These are phyloP conservation scores for Closterium sp. DNA, from an alignment of 139 green algal species.

Conservation along the genomic window DNA sequence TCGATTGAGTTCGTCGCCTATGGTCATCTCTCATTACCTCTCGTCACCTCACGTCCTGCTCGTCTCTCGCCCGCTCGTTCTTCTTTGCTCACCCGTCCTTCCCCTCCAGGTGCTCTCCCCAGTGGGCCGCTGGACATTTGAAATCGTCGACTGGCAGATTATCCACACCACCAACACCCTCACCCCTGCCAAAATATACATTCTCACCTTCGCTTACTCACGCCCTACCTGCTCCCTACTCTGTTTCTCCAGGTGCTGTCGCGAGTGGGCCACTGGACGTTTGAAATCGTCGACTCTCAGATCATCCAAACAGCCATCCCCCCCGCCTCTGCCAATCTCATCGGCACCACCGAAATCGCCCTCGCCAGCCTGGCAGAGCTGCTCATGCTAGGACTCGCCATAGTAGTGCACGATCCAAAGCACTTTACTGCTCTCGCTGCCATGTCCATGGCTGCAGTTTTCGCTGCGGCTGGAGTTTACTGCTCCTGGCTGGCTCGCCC, in stretches of 20 bases:
- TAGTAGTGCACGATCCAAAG: background rate
- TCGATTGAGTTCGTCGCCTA: too few relatives aligned
- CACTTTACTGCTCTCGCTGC: constrained; percentile 14
- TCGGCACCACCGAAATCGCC: constrained; percentile 39
- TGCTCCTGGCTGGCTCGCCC: constrained; percentile 29
- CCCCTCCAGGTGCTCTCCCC: constrained; percentile 24
- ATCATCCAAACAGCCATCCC: constrained; percentile 50
- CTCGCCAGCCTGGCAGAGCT: constrained; percentile 45
- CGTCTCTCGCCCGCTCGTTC: too few relatives aligned
- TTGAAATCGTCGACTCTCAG: constrained; percentile 43
- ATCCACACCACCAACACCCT: constrained; percentile 26
- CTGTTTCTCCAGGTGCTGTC: constrained; percentile 37
- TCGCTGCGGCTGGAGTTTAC: constrained; percentile 16
- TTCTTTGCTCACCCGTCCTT: background rate
- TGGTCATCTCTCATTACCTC: background rate
- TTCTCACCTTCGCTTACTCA: background rate
- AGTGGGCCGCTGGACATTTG: constrained; percentile 44
- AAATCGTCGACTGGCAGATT: constrained; percentile 41
- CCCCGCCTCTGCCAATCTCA: constrained; percentile 1
- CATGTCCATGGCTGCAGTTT: constrained; percentile 17
- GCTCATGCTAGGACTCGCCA: constrained; percentile 36
- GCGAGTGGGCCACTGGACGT: constrained; percentile 40
- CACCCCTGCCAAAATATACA: background rate
- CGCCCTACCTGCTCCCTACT: too few relatives aligned
- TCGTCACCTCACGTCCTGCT: background rate